A percentile compares a stretch with the other conserved stretches of the same genome.
Conservation (phyloP, 768 basidiomycete species). For the Tulasnella sp. region DNA sequence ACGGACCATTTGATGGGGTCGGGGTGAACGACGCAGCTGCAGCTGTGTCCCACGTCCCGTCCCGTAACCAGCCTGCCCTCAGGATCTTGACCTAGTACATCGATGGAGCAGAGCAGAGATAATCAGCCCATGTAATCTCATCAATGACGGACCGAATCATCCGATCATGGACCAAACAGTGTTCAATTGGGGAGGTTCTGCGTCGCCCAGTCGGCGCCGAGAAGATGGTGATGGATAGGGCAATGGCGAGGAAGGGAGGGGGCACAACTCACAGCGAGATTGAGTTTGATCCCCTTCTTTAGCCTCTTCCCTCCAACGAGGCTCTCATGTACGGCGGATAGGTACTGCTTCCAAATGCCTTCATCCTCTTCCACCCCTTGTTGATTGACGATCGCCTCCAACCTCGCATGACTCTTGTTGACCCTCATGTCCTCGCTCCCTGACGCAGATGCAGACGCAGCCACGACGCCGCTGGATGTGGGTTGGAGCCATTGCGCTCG, state of each 20-base stretch:
- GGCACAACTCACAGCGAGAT: slow-evolving; percentile 18
- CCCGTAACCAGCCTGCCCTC: slow-evolving; percentile 22
- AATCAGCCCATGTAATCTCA: too few species aligned
- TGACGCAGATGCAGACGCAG: background rate
- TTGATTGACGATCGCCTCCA: slow-evolving; percentile 16
- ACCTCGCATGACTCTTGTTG: background rate
- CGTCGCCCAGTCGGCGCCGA: too few species aligned
- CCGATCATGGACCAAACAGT: too few species aligned
- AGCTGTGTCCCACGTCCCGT: slow-evolving; percentile 22
- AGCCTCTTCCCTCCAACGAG: slow-evolving; percentile 20
- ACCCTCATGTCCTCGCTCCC: background rate
- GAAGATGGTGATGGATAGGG: too few species aligned
- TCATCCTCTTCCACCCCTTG: slow-evolving; percentile 20
- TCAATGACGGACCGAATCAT: too few species aligned
- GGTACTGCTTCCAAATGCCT: slow-evolving; percentile 19
- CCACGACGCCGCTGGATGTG: background rate
- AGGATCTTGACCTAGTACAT: slow-evolving; percentile 20
- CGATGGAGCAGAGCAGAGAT: too few species aligned
- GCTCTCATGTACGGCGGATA: slow-evolving; percentile 18
- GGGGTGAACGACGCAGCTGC: slow-evolving; percentile 7
- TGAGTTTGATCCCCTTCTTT: slow-evolving; percentile 20
- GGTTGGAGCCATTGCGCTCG: slow-evolving; percentile 10
- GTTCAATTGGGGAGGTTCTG: too few species aligned
- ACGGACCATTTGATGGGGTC: slow-evolving; percentile 8
- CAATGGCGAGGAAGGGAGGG: background rate